Evolutionary conservation across 192 early-diverging fungal species (phyloP).

Genomic region (Coemansia sp.): DNA sequence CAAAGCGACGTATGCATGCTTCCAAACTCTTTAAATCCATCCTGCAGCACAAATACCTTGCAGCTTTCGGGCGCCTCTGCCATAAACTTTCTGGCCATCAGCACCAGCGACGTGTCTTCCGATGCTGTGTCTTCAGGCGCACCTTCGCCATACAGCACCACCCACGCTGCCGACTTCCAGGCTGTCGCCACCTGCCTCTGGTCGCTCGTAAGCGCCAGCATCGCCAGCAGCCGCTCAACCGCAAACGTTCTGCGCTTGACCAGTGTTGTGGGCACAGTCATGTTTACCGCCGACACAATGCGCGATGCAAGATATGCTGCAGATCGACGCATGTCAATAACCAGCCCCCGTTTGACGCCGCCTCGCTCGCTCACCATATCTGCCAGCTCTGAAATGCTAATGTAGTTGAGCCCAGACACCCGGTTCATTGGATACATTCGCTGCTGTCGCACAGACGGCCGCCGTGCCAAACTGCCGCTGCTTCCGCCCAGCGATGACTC

Average conservation of each 20-base stretch:
- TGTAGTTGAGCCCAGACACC: slow-evolving; percentile 27
- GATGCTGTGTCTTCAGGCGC: slow-evolving; percentile 47
- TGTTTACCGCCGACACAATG: slow-evolving; percentile 62
- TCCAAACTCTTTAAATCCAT: slow-evolving; percentile 39
- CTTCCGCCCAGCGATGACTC: not conserved
- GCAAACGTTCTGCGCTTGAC: slow-evolving; percentile 65
- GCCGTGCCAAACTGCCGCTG: slow-evolving; percentile 19
- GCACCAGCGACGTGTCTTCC: slow-evolving; percentile 54
- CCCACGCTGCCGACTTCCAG: slow-evolving; percentile 60
- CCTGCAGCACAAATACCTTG: slow-evolving; percentile 31
- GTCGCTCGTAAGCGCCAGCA: slow-evolving; percentile 54
- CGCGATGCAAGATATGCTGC: slow-evolving; percentile 55
- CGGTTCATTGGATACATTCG: slow-evolving; percentile 5
- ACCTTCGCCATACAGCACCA: slow-evolving; percentile 69
- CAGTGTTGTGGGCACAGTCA: slow-evolving; percentile 72
- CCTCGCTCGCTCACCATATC: not conserved
- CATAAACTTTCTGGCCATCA: slow-evolving; percentile 64
- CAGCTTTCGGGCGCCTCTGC: slow-evolving; percentile 43
- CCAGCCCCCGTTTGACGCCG: slow-evolving; percentile 34
- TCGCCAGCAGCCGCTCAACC: slow-evolving; percentile 61
- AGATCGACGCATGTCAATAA: slow-evolving; percentile 72
- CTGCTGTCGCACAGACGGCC: slow-evolving; percentile 6
- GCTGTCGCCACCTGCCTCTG: slow-evolving; percentile 50
- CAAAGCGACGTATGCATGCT: slow-evolving; percentile 16
- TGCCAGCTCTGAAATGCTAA: slow-evolving; percentile 14